Percentiles rank a stretch among this genome's conserved stretches.
Evolutionary conservation across 345 rosid genomes (phyloP).

Genomic region (Rubroshorea leprosula): DNA sequence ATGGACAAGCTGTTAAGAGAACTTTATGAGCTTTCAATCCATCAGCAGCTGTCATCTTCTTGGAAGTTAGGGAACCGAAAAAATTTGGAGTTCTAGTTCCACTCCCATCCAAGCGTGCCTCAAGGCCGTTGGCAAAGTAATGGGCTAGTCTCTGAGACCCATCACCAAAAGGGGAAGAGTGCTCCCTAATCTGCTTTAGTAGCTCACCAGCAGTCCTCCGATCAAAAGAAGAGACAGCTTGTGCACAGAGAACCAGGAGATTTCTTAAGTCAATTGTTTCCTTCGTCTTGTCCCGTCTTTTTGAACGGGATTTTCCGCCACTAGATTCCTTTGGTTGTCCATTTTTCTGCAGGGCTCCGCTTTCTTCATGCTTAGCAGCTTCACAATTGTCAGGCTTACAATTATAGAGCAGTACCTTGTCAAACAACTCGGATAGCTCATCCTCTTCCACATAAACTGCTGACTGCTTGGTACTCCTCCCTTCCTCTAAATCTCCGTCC

Average conservation of each 20-base stretch:
- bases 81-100: background rate
- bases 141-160: background rate
- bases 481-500: constrained; percentile 45
- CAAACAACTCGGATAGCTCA: constrained; percentile 65
- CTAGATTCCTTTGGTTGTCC: background rate
- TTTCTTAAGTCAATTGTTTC: constrained; percentile 21
- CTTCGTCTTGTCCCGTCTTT: constrained; percentile 30
- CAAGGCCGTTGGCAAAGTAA: background rate
- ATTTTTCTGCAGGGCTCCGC: background rate
- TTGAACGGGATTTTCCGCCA: background rate
- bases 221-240: background rate
- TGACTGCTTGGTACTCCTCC: constrained; percentile 52
- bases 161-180: background rate
- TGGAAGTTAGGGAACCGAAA: background rate
- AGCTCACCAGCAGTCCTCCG: background rate
- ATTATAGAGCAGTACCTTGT: constrained; percentile 50
- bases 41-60: background rate
- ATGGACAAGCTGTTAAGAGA: background rate
- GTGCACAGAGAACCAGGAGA: background rate
- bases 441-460: constrained; percentile 46
- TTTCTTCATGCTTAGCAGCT: background rate
- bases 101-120: background rate
- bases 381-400: background rate
- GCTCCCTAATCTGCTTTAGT: background rate
- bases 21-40: background rate